A percentile compares a stretch with the other conserved stretches of the same genome.
These are phyloP conservation scores for Mycosphaerella sp. DNA, from an alignment of 2,329 filamentous ascomycete genomes.

Conservation along the genomic window DNA sequence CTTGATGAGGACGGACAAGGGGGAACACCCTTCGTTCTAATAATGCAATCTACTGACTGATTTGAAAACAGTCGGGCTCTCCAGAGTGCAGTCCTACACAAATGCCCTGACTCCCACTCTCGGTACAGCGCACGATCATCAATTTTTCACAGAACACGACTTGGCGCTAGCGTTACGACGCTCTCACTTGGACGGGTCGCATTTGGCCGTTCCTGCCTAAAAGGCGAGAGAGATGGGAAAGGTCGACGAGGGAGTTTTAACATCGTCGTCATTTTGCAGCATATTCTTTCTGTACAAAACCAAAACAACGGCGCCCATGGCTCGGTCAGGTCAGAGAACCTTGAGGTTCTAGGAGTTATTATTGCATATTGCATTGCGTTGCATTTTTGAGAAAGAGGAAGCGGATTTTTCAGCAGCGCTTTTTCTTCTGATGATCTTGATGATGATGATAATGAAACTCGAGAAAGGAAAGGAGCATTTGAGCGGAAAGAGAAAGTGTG, in stretches of 20 bases:
- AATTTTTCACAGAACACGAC: constrained; percentile 42
- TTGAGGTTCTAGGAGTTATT: no score
- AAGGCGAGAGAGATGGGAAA: not conserved
- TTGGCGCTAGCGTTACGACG: constrained; percentile 40
- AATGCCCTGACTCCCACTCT: constrained; percentile 21
- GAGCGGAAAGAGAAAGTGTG: no score
- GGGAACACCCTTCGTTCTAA: no score
- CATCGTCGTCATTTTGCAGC: not conserved
- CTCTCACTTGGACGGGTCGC: constrained; percentile 38
- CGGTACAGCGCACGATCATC: constrained; percentile 31
- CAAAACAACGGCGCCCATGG: no score
- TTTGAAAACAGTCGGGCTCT: constrained; percentile 29
- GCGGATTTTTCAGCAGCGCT: no score
- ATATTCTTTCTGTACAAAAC: not conserved
- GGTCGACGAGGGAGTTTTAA: not conserved
- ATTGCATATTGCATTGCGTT: not conserved
- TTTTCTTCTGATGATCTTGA: no score
- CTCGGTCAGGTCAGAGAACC: no score
- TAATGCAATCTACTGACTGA: not conserved
- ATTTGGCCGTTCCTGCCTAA: constrained; percentile 24
- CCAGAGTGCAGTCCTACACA: constrained; percentile 31
- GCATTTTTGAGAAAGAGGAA: no score
- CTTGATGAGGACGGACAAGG: not conserved
- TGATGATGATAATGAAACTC: no score
- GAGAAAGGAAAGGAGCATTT: no score